phyloP scores from a whole-genome alignment of 2,329 filamentous ascomycete genomes.

The Daldinia sp. region DNA sequence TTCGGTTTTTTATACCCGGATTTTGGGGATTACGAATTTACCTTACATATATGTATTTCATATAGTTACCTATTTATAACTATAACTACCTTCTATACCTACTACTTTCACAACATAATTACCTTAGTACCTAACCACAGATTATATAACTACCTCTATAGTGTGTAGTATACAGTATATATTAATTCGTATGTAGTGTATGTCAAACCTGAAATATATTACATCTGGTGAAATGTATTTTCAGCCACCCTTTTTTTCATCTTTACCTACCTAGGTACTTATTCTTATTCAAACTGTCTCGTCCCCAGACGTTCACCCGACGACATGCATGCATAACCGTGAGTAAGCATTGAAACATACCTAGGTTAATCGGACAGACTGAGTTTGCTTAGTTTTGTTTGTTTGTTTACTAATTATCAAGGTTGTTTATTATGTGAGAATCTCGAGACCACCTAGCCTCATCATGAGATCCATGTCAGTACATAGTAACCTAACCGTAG shows the following conservation, averaged over 20 bases:
- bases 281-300: neutral
- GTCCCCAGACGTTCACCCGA: neutral
- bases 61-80: neutral
- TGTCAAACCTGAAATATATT: slow-evolving; percentile 6
- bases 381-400: neutral
- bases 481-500: too few relatives aligned
- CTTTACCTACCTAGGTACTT: too few relatives aligned
- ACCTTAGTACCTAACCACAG: too few relatives aligned
- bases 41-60: neutral
- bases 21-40: neutral
- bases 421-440: neutral
- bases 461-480: slow-evolving; percentile 1
- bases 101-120: neutral
- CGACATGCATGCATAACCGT: neutral
- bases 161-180: too few relatives aligned
- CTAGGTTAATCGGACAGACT: neutral
- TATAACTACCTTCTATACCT: neutral
- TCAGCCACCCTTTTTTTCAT: neutral
- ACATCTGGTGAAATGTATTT: neutral
- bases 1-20: slow-evolving; percentile 10
- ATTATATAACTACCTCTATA: too few relatives aligned
- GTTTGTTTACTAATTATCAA: neutral
- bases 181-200: neutral
- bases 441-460: neutral
- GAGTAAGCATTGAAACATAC: neutral